phyloP scores from a whole-genome alignment of 345 rosid species.

The Rhodomyrtus tomentosa region DNA sequence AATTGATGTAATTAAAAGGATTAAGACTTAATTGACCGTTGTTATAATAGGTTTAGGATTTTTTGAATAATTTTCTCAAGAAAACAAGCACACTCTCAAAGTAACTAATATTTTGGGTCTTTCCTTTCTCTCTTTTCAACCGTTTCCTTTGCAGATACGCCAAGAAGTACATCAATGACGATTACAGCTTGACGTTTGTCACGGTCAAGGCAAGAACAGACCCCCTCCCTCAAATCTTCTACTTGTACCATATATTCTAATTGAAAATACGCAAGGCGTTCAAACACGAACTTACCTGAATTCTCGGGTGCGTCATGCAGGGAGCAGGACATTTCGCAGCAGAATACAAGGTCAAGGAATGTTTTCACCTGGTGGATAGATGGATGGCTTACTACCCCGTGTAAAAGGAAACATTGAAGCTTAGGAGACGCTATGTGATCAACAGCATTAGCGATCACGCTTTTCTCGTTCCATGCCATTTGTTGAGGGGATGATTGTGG shows the following conservation, averaged over 20 bases:
- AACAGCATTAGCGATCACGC: background rate
- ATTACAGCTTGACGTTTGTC: constrained; percentile 4
- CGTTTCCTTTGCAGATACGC: background rate
- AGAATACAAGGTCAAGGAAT: constrained; percentile 8
- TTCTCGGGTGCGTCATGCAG: background rate
- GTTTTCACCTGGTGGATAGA: background rate
- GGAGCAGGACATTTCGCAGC: constrained; percentile 13
- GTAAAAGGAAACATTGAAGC: background rate
- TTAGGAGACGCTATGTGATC: background rate
- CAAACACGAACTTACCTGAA: background rate
- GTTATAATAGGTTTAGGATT: too few relatives aligned
- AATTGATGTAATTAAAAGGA: too few relatives aligned
- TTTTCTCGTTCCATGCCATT: background rate
- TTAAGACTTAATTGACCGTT: too few relatives aligned
- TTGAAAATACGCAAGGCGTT: background rate
- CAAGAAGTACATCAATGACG: background rate
- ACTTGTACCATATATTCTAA: background rate
- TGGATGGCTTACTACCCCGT: constrained; percentile 4
- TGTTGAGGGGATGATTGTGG: background rate
- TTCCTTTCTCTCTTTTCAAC: too few relatives aligned
- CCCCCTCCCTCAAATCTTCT: background rate
- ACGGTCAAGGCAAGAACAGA: constrained; percentile 10
- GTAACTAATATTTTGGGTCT: background rate
- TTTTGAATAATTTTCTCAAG: too few relatives aligned
- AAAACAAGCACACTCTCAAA: background rate